Conservation (phyloP, 306 rosid genomes). For the Dryas octopetala region DNA sequence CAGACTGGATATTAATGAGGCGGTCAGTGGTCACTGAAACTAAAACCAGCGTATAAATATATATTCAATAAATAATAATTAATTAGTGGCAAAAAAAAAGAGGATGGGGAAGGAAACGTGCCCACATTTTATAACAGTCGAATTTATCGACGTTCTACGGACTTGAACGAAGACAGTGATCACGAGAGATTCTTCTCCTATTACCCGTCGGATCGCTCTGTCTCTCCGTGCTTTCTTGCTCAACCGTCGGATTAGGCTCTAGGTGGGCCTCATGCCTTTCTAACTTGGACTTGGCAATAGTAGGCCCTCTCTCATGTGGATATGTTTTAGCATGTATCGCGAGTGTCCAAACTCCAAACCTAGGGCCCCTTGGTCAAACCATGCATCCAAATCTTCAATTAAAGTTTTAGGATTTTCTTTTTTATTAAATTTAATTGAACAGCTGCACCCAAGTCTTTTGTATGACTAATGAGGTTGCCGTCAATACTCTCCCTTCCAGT, state of each 20-base stretch:
- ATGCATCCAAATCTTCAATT: neutral
- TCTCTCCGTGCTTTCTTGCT: neutral
- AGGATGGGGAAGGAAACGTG: slow-evolving; percentile 10
- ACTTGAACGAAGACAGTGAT: neutral
- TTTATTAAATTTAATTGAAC: neutral
- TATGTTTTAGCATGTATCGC: no score
- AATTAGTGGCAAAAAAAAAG: neutral
- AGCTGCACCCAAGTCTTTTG: neutral
- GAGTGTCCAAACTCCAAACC: neutral
- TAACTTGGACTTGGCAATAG: neutral
- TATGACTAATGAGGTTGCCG: neutral
- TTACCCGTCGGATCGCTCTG: slow-evolving; percentile 9
- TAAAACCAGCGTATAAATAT: no score
- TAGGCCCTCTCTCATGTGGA: neutral
- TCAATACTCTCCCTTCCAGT: neutral
- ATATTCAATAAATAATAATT: neutral
- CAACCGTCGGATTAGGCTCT: neutral
- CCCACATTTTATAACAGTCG: neutral
- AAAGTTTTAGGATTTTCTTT: neutral
- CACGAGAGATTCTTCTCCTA: neutral
- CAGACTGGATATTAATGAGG: slow-evolving; percentile 5
- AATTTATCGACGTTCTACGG: slow-evolving; percentile 16
- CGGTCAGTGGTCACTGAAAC: slow-evolving; percentile 26
- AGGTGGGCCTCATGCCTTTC: neutral
- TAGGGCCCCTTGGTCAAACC: neutral